phyloP scores from a whole-genome alignment of 2,329 filamentous ascomycete genomes.

The Leptographium radiaticola region DNA sequence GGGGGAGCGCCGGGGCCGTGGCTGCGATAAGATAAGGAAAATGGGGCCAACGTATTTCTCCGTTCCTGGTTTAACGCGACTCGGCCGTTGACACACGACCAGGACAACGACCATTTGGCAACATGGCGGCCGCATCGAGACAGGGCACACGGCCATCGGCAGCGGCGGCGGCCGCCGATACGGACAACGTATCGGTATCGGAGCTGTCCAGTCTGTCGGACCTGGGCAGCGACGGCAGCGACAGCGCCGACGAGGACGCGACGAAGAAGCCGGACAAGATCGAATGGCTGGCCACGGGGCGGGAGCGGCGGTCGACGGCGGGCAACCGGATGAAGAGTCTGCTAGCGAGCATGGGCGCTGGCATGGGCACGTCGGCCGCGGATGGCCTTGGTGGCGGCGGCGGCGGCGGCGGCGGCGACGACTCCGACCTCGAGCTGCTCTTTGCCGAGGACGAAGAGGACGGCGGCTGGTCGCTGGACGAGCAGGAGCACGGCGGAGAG shows the following conservation, averaged over 20 bases:
- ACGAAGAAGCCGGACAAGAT: constrained; percentile 18
- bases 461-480: constrained; percentile 59
- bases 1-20: too few species aligned
- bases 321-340: constrained; percentile 74
- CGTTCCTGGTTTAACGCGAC: background rate
- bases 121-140: background rate
- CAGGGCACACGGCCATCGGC: background rate
- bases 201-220: constrained; percentile 3
- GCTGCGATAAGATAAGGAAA: too few species aligned
- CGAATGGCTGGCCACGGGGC: constrained; percentile 61
- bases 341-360: constrained; percentile 55
- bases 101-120: background rate
- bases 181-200: background rate
- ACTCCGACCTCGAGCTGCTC: constrained; percentile 57
- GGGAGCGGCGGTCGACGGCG: constrained; percentile 65
- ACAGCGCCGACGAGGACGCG: background rate
- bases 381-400: background rate
- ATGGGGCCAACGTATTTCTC: too few species aligned
- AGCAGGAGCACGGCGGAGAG: constrained; percentile 53
- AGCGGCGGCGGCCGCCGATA: background rate
- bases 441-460: constrained; percentile 63
- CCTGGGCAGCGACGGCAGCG: background rate
- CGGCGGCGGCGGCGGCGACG: constrained; percentile 18
- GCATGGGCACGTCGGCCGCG: constrained; percentile 29
- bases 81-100: background rate